phyloP scores from a whole-genome alignment of 2,329 filamentous ascomycete species.

The Aspergillus clavatus region DNA sequence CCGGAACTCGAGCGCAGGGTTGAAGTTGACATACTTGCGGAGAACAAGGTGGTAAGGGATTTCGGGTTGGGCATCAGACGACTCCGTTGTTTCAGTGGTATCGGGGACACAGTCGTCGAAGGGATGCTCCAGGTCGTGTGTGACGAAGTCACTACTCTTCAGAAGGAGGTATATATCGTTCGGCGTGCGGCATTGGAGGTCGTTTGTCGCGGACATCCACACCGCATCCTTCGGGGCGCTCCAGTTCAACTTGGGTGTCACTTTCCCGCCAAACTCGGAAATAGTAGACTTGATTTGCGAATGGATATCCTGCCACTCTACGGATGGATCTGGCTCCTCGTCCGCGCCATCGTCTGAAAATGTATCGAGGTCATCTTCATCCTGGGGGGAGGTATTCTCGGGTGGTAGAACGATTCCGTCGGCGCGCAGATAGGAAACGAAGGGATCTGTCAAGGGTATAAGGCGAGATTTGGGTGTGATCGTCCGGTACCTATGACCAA shows the following conservation, averaged over 20 bases:
- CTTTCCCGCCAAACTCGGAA: conserved; percentile 72
- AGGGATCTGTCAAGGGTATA: conserved; percentile 68
- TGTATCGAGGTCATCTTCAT: conserved; percentile 48
- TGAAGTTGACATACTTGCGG: conserved; percentile 80
- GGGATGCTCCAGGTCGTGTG: conserved; percentile 87
- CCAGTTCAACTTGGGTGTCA: conserved; percentile 95
- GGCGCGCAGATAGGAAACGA: conserved; percentile 80
- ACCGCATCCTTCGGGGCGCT: conserved; percentile 93
- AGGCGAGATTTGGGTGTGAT: conserved; percentile 82
- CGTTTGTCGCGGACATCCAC: conserved; percentile 84
- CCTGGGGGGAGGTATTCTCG: conserved; percentile 33
- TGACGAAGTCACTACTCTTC: conserved; percentile 92
- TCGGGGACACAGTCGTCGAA: conserved; percentile 67
- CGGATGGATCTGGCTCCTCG: conserved; percentile 52
- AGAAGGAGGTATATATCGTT: conserved; percentile 92
- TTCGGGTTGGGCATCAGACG: conserved; percentile 23
- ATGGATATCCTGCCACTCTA: conserved; percentile 66
- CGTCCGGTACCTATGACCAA: conserved; percentile 61
- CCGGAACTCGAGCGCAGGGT: conserved; percentile 88
- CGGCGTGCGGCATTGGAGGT: conserved; percentile 79
- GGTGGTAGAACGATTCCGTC: conserved; percentile 81
- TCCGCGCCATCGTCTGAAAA: conserved; percentile 52
- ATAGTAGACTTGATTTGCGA: conserved; percentile 72
- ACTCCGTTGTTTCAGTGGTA: conserved; percentile 8
- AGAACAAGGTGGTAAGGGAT: conserved; percentile 79